phyloP scores from a whole-genome alignment of 192 early-diverging fungal genomes.

The Coemansia nantahalensis region DNA sequence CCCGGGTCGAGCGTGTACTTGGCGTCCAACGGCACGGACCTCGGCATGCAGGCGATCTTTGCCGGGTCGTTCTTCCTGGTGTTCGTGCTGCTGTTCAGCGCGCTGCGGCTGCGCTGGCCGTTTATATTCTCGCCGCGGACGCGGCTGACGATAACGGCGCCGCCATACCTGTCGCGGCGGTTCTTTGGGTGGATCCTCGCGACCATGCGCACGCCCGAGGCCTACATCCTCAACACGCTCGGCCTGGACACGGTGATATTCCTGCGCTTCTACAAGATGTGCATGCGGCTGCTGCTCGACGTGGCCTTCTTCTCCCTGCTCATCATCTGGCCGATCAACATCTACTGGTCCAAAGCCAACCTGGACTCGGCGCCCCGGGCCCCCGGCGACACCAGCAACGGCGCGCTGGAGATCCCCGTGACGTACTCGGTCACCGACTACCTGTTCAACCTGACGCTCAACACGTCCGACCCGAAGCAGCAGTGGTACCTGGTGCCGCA shows the following conservation, averaged over 20 bases:
- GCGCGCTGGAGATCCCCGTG: constrained; percentile 13
- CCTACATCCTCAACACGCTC: constrained; percentile 51
- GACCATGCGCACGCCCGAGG: constrained; percentile 49
- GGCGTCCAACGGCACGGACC: constrained; percentile 47
- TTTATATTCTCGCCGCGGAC: constrained; percentile 51
- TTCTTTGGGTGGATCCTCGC: constrained; percentile 54
- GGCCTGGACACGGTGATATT: constrained; percentile 54
- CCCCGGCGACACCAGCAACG: constrained; percentile 1
- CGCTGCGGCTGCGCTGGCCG: constrained; percentile 41
- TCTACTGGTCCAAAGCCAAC: constrained; percentile 45
- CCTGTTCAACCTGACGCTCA: constrained; percentile 49
- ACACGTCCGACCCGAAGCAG: constrained; percentile 30
- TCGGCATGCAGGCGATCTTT: constrained; percentile 50
- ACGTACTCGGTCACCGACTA: constrained; percentile 45
- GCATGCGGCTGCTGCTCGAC: constrained; percentile 44
- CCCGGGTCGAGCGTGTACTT: constrained; percentile 47
- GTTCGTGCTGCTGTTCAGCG: constrained; percentile 36
- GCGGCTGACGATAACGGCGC: constrained; percentile 46
- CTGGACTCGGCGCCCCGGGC: constrained; percentile 11
- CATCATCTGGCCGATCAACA: constrained; percentile 52
- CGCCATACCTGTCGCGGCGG: constrained; percentile 29
- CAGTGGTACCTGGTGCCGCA: constrained; percentile 48
- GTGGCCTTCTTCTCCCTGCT: constrained; percentile 34
- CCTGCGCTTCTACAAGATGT: constrained; percentile 54
- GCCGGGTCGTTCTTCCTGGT: constrained; percentile 38